Evolutionary conservation across 768 basidiomycete species (phyloP).

Genomic region (Psilocybe azurescens): DNA sequence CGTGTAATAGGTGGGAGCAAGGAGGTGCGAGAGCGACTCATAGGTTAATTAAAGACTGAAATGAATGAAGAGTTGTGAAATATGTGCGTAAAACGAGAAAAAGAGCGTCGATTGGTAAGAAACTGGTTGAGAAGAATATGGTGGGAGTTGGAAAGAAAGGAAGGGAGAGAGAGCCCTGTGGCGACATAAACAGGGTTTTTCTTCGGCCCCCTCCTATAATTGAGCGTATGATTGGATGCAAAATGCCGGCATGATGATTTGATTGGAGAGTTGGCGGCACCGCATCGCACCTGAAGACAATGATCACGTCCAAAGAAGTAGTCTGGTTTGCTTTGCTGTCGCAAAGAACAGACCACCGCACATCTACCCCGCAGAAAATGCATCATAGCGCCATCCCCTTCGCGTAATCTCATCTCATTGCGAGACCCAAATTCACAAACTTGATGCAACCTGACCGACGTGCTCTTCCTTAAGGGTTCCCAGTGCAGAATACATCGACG

Average conservation of each 20-base stretch:
- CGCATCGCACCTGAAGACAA: no score
- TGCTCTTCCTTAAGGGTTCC: no score
- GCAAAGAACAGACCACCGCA: no score
- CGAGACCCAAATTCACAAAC: no score
- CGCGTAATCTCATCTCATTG: no score
- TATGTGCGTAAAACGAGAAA: background rate
- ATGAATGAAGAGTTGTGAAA: background rate
- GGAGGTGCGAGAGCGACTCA: background rate
- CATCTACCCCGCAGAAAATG: no score
- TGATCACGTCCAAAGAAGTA: background rate
- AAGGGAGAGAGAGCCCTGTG: background rate
- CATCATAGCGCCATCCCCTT: no score
- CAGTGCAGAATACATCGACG: no score
- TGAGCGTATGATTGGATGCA: background rate
- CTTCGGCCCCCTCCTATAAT: background rate
- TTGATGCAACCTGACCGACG: no score
- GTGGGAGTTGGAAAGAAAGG: background rate
- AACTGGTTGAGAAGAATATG: background rate
- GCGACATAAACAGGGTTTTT: background rate
- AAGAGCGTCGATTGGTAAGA: background rate
- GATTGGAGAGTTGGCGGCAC: background rate
- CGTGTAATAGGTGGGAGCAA: background rate
- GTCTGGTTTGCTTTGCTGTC: background rate
- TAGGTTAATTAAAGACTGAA: background rate
- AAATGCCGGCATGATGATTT: constrained; percentile 4